Conservation (phyloP, 2,329 filamentous ascomycete genomes). For the Arthroderma sp. region DNA sequence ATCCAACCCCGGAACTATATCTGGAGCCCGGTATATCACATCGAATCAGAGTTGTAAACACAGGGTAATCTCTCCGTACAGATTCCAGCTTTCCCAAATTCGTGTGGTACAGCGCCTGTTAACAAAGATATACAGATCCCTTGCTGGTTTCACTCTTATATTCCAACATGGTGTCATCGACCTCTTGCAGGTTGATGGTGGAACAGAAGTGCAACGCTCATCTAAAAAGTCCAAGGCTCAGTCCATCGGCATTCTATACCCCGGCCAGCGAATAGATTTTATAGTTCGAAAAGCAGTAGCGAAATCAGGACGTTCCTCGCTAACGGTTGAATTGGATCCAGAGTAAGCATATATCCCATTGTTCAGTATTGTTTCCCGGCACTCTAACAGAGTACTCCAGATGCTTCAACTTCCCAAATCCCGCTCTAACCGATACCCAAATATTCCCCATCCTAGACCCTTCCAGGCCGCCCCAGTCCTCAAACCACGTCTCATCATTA, state of each 20-base stretch:
- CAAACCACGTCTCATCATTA: too few species aligned
- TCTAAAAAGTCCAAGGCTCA: slow-evolving; percentile 12
- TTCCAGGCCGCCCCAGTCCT: neutral
- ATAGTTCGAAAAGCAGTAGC: slow-evolving; percentile 12
- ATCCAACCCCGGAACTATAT: slow-evolving; percentile 16
- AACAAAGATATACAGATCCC: slow-evolving; percentile 17
- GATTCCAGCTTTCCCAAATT: neutral
- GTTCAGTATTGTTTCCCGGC: neutral
- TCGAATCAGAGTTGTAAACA: slow-evolving; percentile 32
- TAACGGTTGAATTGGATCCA: slow-evolving; percentile 24
- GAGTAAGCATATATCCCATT: slow-evolving; percentile 17
- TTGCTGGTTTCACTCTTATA: slow-evolving; percentile 27
- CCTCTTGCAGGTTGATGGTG: slow-evolving; percentile 31
- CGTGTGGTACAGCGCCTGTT: neutral
- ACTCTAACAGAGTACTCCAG: slow-evolving; percentile 13
- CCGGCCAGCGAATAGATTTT: slow-evolving; percentile 35
- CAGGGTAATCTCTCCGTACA: slow-evolving; percentile 21
- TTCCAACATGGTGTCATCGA: slow-evolving; percentile 20
- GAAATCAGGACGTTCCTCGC: slow-evolving; percentile 9
- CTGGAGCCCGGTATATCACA: slow-evolving; percentile 17
- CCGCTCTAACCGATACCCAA: slow-evolving; percentile 28
- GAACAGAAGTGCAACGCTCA: slow-evolving; percentile 19
- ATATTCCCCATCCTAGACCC: slow-evolving; percentile 19
- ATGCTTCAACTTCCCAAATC: slow-evolving; percentile 34
- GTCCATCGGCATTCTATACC: slow-evolving; percentile 30